Evolutionary conservation across 805 yeast species (phyloP).

Genomic region (Barnettozyma sp.): DNA sequence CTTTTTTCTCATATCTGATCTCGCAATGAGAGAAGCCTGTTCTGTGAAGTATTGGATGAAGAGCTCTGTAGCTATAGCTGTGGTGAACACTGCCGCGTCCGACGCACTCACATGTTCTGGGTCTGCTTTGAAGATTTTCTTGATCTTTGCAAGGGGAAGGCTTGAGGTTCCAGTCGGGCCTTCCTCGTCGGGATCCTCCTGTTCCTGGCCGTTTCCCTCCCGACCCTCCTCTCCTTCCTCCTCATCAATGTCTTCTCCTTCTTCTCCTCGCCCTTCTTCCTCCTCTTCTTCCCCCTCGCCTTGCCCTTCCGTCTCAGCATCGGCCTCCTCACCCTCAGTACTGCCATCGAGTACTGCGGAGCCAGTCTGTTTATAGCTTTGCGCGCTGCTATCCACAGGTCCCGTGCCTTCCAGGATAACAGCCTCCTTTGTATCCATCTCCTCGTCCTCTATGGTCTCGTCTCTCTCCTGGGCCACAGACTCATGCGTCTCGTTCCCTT

Average conservation of each 20-base stretch:
- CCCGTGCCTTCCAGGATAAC: too few species aligned
- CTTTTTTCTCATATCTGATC: conserved; percentile 59
- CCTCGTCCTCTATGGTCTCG: conserved; percentile 11
- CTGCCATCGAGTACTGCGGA: too few species aligned
- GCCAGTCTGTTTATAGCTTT: too few species aligned
- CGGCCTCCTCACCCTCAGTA: too few species aligned
- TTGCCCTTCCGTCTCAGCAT: too few species aligned
- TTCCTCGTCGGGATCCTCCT: conserved; percentile 23
- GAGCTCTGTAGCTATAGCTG: conserved; percentile 73
- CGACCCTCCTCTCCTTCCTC: conserved; percentile 5
- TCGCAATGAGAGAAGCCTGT: conserved; percentile 61
- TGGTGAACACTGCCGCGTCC: conserved; percentile 63
- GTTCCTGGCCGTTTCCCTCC: conserved; percentile 9
- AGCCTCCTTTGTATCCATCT: too few species aligned
- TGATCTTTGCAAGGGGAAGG: conserved; percentile 63
- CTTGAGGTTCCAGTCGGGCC: conserved; percentile 29
- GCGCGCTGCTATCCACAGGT: too few species aligned
- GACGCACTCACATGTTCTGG: conserved; percentile 65
- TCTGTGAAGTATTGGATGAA: conserved; percentile 65
- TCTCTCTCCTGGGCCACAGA: conserved; percentile 7
- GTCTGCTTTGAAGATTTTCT: conserved; percentile 66
- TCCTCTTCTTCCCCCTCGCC: too few species aligned
- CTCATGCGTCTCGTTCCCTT: conserved; percentile 10
- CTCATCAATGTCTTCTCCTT: conserved; percentile 5
- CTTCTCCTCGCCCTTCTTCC: too few species aligned